Evolutionary conservation across 2,329 filamentous ascomycete species (phyloP).

Genomic region (Gnomoniopsis sp.): DNA sequence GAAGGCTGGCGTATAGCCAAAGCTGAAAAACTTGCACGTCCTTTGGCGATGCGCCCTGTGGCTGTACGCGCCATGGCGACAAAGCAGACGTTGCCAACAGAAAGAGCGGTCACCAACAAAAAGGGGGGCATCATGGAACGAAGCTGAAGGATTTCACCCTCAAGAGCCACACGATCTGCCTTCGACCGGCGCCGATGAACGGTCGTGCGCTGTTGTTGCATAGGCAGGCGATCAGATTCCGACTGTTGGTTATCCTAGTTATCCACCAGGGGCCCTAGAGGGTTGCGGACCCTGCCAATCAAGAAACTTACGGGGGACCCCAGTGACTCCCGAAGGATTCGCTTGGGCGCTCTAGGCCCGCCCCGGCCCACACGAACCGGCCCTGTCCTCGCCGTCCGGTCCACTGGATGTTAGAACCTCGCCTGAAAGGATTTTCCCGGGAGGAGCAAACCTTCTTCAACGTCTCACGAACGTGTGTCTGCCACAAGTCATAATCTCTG

Average conservation of each 20-base stretch:
- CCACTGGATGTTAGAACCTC: background rate
- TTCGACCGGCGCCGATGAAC: background rate
- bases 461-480: background rate
- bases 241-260: background rate
- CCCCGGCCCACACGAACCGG: background rate
- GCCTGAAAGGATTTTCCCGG: background rate
- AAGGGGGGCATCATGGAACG: background rate
- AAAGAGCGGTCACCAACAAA: slow-evolving; percentile 16
- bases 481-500: background rate
- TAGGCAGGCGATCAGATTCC: no score
- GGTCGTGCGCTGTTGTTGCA: background rate
- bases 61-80: slow-evolving; percentile 1
- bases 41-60: background rate
- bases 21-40: background rate
- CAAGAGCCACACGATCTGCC: background rate
- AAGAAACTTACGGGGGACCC: background rate
- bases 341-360: background rate
- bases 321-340: background rate
- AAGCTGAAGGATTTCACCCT: background rate
- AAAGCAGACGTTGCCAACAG: background rate
- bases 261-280: background rate
- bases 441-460: background rate
- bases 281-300: background rate
- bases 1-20: slow-evolving; percentile 5
- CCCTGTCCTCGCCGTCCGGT: no score